phyloP scores from a whole-genome alignment of 2,329 filamentous ascomycete species.

The Thelonectria discophora region DNA sequence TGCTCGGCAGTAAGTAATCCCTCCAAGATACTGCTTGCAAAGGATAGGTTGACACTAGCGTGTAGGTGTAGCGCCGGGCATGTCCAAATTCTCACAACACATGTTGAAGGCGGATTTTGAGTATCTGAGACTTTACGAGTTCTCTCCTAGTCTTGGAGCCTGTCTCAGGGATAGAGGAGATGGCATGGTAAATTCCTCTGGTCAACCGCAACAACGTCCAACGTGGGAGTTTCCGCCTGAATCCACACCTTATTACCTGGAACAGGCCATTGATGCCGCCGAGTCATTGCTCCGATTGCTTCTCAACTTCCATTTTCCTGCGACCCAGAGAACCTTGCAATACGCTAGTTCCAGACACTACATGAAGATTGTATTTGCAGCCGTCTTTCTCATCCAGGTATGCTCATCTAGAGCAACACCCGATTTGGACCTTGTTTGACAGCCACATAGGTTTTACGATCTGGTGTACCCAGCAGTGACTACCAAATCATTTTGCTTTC shows the following conservation, averaged over 20 bases:
- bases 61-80: neutral
- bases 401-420: neutral
- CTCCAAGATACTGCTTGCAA: neutral
- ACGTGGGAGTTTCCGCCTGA: conserved; percentile 5
- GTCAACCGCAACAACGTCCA: neutral
- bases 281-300: conserved; percentile 7
- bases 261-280: conserved; percentile 18
- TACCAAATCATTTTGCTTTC: conserved; percentile 6
- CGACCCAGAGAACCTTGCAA: neutral
- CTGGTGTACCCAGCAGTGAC: conserved; percentile 5
- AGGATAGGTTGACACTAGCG: neutral
- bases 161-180: conserved; percentile 6
- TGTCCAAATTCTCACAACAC: conserved; percentile 2
- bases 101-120: conserved; percentile 18
- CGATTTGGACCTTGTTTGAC: neutral
- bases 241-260: conserved; percentile 15
- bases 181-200: neutral
- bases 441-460: conserved; percentile 1
- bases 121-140: conserved; percentile 22
- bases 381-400: conserved; percentile 21
- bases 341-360: conserved; percentile 18
- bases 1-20: conserved; percentile 1
- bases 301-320: conserved; percentile 5
- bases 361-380: conserved; percentile 22
- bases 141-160: conserved; percentile 13